A percentile compares a stretch with the other conserved stretches of the same genome.
Evolutionary conservation across 208 protist genomes (phyloP).

Genomic region (Wallacemonas rigidus): DNA sequence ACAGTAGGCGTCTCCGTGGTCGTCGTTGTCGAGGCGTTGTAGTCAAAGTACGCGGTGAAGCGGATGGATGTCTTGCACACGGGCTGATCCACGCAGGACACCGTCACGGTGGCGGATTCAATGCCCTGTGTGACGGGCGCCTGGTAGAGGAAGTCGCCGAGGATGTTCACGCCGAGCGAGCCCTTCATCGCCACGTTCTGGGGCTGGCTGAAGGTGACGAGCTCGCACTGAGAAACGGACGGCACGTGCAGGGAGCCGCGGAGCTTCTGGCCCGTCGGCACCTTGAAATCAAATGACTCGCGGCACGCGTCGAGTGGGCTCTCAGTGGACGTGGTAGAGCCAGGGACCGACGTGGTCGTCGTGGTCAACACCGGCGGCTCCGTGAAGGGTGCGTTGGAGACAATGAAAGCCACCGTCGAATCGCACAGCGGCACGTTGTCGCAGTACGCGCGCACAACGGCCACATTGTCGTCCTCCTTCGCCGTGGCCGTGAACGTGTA

Average conservation of each 20-base stretch:
- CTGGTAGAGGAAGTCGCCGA: conserved; percentile 70
- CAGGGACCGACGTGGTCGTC: conserved; percentile 16
- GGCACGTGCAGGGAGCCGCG: conserved; percentile 43
- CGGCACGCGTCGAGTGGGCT: conserved; percentile 26
- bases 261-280: conserved; percentile 46
- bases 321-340: not conserved
- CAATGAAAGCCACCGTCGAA: conserved; percentile 40
- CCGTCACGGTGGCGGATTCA: conserved; percentile 50
- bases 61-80: conserved; percentile 52
- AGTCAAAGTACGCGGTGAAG: conserved; percentile 52
- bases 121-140: conserved; percentile 49
- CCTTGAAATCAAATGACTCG: conserved; percentile 45
- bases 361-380: conserved; percentile 11
- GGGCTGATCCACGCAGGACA: conserved; percentile 54
- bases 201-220: conserved; percentile 52
- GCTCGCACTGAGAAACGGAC: conserved; percentile 27
- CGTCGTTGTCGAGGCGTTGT: conserved; percentile 26
- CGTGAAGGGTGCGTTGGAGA: conserved; percentile 29
- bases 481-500: conserved; percentile 49
- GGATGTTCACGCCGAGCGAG: conserved; percentile 62
- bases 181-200: conserved; percentile 23
- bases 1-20: conserved; percentile 24
- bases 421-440: conserved; percentile 46
- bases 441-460: conserved; percentile 46
- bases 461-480: conserved; percentile 41